Percentiles rank a stretch among this genome's conserved stretches.
Conservation (phyloP, 2,329 filamentous ascomycete genomes). For the Verticillium longisporum region DNA sequence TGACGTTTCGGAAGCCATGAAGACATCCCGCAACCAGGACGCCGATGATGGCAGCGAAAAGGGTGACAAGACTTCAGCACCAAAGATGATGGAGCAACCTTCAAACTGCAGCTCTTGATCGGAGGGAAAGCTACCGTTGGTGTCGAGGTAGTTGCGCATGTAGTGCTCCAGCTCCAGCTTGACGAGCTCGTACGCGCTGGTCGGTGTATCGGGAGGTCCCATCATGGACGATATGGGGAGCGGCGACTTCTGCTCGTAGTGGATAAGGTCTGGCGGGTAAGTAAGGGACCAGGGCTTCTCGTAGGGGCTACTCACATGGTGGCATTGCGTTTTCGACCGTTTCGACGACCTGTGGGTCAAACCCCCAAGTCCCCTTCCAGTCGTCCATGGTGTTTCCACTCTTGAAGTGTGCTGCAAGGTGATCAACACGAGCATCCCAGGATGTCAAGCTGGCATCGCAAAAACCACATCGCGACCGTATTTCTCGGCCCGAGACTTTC, state of each 20-base stretch:
- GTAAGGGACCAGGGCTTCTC: not conserved
- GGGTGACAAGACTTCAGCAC: slow-evolving; percentile 13
- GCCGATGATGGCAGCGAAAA: not conserved
- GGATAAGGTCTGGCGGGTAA: slow-evolving; percentile 4
- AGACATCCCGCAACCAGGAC: slow-evolving; percentile 19
- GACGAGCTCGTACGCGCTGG: slow-evolving; percentile 25
- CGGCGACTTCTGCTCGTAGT: slow-evolving; percentile 2
- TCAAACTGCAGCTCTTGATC: slow-evolving; percentile 15
- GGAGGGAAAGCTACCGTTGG: slow-evolving; percentile 10
- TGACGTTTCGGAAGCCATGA: slow-evolving; percentile 11
- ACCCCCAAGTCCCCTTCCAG: slow-evolving; percentile 36
- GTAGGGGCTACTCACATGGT: slow-evolving; percentile 21
- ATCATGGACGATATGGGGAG: slow-evolving; percentile 4
- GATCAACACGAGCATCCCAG: slow-evolving; percentile 28
- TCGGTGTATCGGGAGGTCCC: slow-evolving; percentile 10
- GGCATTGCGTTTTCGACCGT: slow-evolving; percentile 34
- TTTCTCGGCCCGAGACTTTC: slow-evolving; percentile 24
- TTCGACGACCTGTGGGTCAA: slow-evolving; percentile 24
- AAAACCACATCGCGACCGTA: slow-evolving; percentile 34
- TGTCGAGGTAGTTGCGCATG: slow-evolving; percentile 16
- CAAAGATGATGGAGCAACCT: slow-evolving; percentile 20
- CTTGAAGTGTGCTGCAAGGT: slow-evolving; percentile 35
- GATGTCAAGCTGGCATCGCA: slow-evolving; percentile 26
- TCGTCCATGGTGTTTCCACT: slow-evolving; percentile 32
- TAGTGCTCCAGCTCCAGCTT: slow-evolving; percentile 26